Percentiles rank a stretch among this genome's conserved stretches.
Evolutionary conservation across 78 protist genomes (phyloP).

Genomic region (Thecamonas trahens): DNA sequence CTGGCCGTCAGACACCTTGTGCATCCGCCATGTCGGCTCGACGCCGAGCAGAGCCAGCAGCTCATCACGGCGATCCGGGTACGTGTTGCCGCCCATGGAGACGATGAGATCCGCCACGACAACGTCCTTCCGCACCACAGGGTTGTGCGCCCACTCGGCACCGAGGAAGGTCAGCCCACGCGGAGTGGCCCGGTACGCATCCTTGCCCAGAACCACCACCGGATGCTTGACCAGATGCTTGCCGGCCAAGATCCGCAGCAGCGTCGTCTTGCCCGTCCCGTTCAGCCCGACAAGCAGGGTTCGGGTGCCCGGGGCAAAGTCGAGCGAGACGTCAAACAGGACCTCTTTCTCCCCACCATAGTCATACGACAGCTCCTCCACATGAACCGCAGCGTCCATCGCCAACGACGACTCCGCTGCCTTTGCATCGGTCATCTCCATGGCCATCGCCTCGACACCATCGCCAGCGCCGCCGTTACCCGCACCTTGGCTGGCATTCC

Average conservation of each 20-base stretch:
- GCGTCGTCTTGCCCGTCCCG: constrained; percentile 68
- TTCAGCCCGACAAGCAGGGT: constrained; percentile 47
- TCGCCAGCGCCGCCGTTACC: no score
- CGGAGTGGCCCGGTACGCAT: constrained; percentile 17
- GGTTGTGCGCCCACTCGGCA: constrained; percentile 22
- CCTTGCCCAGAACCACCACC: not conserved
- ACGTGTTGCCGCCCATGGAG: not conserved
- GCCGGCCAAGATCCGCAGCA: constrained; percentile 46
- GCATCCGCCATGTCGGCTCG: constrained; percentile 10
- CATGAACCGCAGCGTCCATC: no score
- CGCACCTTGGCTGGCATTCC: no score
- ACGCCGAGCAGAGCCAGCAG: constrained; percentile 34
- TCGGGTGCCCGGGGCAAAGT: no score
- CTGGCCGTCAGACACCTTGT: constrained; percentile 35
- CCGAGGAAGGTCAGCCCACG: not conserved
- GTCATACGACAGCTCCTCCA: no score
- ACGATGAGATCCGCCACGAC: not conserved
- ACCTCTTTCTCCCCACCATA: no score
- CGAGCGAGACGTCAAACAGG: constrained; percentile 8
- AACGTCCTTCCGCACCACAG: constrained; percentile 9
- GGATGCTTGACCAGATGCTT: not conserved
- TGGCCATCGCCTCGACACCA: no score
- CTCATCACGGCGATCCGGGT: not conserved
- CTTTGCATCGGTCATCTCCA: no score
- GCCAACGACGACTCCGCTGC: no score